Base-by-base conservation (phyloP, 768 basidiomycete genomes). In the Kwoniella botswanensis region DNA sequence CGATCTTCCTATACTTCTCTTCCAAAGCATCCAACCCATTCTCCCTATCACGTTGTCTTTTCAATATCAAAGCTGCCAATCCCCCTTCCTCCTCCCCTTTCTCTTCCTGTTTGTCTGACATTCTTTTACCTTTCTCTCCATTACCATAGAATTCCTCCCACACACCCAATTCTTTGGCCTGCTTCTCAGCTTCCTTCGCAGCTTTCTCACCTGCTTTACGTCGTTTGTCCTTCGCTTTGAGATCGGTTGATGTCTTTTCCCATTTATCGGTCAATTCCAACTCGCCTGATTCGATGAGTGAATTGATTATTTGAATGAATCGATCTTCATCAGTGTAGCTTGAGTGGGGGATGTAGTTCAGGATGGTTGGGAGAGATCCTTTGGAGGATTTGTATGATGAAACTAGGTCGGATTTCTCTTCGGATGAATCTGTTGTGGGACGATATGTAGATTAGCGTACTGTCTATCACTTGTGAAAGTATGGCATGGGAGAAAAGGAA, bases 141-240 rank as follows among this genome's bases (percentile, higher is more conserved):
- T 90, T 90, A 29, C 83, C 83, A 60, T 81, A 84, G 63, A 85
- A 84, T 71, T 84, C 84, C 21, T 97, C 94, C 93, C 93, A 95
- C 11, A 97, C 92, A 2, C 94, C 94, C 17, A 98, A 84, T 72
- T 93, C 92, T 74, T 89, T 92, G 5, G 94, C 94, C 53, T 90
- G 84, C 21, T 88, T 86, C 82, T 86, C 94, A 3, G 94, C 94
- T 76, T 96, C 93, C 66, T 85, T 85, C 1, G 92, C 93, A 82
- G 95, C 94, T 81, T 90, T 91, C 71, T 89, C 86, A 1, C 89
- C 88, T 76, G 88, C 88, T 82, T 91, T 93, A 85, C 87, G 88
- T 55, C 94, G 87, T 21, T 89, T 88, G 73, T 90, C 87, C 74
- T 87, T 89, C 4, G 90, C 90, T 84, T 92, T 93, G 83, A 91